Base-by-base conservation (phyloP, 768 basidiomycete species). In the Cyclocybe aegerita region DNA sequence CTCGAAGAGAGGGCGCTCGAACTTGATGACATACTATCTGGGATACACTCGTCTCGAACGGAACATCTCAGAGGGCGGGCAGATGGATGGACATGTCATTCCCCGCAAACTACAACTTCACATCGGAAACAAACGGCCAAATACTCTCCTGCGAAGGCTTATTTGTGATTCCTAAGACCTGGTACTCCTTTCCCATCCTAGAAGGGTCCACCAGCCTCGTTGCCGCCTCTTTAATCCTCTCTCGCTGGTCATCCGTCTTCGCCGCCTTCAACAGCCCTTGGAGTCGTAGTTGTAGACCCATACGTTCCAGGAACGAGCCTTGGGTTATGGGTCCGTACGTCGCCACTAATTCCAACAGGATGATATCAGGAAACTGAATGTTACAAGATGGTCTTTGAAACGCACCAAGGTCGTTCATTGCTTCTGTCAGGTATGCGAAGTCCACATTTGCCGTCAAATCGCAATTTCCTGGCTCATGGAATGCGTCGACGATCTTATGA, bases 371-470 rank as follows among this genome's bases (percentile, higher is more conserved):
- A 15, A 14, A 16, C 14, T 9, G 16, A 14, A 7, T 7, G 7
- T 11, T 11, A 38, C n/a, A 15, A 15, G 1, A 48, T 4, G 43
- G 43, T 38, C 17, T 3, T 50, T 39, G 32, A 12, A 32, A 65
- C 80, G 23, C 51, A 90, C 91, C 88, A 3, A 82, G 69, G 47
- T 80, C 83, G 1, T 66, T 64, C 54, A 93, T 73, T 0, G 90
- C 85, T 69, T 97, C 93, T 61, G 79, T 78, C 40, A 98, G 75
- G 64, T 90, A 91, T 0, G 85, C 81, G 68, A 98, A 98, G 69
- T 99, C 95, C 42, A 99, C 96, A 61, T 98, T 97, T n/a, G 89
- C 86, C 0, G 97, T 99, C 41, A 98, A 70, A 66, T 99, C 97
- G 37, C 90, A 88, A 37, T 89, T 78, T 12, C 97, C 97, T 0